Percentiles rank a stretch among this genome's conserved stretches.
Evolutionary conservation across 371 early-diverging fungal species (phyloP).

Genomic region (Circinella minor): DNA sequence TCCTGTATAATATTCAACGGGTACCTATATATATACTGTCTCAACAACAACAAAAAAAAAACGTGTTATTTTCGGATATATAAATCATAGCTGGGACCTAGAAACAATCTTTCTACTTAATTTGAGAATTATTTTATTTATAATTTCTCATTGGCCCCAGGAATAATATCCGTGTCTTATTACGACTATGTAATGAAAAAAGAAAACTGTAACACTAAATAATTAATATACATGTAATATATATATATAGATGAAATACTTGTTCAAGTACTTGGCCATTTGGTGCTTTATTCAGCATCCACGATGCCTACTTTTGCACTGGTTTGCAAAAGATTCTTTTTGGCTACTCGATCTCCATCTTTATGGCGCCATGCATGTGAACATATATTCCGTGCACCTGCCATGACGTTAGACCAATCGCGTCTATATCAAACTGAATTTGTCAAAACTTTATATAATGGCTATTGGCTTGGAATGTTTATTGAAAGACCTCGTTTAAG

Average conservation of each 20-base stretch:
- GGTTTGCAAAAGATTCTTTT: conserved; percentile 51
- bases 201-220: no score
- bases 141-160: no score
- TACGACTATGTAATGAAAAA: no score
- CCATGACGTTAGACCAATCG: conserved; percentile 21
- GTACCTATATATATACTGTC: no score
- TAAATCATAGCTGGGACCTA: no score
- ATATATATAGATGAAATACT: conserved; percentile 30
- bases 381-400: conserved; percentile 30
- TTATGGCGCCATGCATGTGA: conserved; percentile 58
- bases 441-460: conserved; percentile 18
- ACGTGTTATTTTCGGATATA: no score
- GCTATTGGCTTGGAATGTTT: conserved; percentile 44
- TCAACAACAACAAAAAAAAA: no score
- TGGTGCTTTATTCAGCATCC: conserved; percentile 38
- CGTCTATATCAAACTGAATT: conserved; percentile 15
- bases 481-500: conserved; percentile 59
- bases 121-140: no score
- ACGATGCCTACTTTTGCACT: conserved; percentile 41
- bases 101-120: no score
- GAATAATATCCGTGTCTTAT: no score
- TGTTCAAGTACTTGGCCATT: conserved; percentile 29
- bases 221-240: no score
- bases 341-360: conserved; percentile 43
- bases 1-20: no score